Percentiles rank a stretch among this genome's conserved stretches.
Conservation (phyloP, 2,329 filamentous ascomycete species). For the Fusarium illudens region DNA sequence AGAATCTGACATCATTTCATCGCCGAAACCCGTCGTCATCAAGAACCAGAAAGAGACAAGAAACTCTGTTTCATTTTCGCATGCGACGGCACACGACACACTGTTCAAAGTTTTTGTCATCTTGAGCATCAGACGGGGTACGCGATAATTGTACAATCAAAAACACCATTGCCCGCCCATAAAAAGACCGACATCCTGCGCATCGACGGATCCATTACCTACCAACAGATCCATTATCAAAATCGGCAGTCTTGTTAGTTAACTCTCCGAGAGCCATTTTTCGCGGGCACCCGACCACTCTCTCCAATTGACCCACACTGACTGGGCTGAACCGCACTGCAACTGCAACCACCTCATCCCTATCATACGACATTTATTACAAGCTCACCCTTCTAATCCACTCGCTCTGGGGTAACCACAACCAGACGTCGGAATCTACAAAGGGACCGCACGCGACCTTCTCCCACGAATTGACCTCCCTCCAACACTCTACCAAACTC, state of each 20-base stretch:
- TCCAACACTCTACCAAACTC: slow-evolving; percentile 10
- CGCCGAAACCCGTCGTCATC: slow-evolving; percentile 17
- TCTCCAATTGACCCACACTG: slow-evolving; percentile 32
- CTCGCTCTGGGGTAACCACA: not conserved
- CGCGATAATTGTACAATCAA: not conserved
- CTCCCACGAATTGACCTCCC: not conserved
- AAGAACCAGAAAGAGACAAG: not conserved
- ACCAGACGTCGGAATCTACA: not conserved
- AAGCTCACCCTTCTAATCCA: slow-evolving; percentile 7
- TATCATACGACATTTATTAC: slow-evolving; percentile 29
- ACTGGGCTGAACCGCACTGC: slow-evolving; percentile 11
- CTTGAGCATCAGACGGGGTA: slow-evolving; percentile 2
- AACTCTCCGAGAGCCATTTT: slow-evolving; percentile 9
- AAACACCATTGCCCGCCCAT: not conserved
- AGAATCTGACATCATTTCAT: slow-evolving; percentile 40
- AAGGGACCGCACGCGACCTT: slow-evolving; percentile 6
- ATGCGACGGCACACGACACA: not conserved
- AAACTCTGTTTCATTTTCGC: not conserved
- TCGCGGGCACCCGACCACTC: not conserved
- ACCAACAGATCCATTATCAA: no score
- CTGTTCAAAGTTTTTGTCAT: slow-evolving; percentile 5
- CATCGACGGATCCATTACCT: not conserved
- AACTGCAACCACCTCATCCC: slow-evolving; percentile 31
- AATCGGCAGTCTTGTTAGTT: not conserved
- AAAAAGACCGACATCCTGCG: not conserved